Evolutionary conservation across 2,329 filamentous ascomycete species (phyloP), one percentile per base, ranked within the genome.

Genomic region (Pestalotiopsis sp.): DNA sequence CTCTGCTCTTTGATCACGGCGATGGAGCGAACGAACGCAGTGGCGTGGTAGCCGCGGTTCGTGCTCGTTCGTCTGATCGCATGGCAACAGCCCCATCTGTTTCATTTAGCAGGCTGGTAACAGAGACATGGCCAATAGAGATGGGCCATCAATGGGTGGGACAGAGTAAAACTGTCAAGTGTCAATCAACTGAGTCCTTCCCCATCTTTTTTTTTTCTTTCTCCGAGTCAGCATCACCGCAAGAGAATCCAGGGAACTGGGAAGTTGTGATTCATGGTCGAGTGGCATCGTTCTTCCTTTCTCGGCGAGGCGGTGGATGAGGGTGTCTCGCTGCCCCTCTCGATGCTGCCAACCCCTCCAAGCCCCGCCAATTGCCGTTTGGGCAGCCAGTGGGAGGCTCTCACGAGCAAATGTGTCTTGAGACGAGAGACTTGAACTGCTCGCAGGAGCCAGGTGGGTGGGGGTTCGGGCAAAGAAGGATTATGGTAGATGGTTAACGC

Each of bases 391-490:
- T 36, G 31, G 9, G 31, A 36, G 31, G 13, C 64, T 56, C 49
- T n/a, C 36, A 49, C 61, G 41, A 17, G 20, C n/a, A 38, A 23
- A 56, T 41, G 45, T 17, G 62, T 31, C 11, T n/a, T 41, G 52
- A 66, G 17, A 20, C 14, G 36, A n/a, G 41, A 66, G 64, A 57
- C 57, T 36, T 36, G 31, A 36, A 36, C 31, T 36, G 36, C 23
- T 17, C 11, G 20, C 14, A 36, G 66, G 57, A 63, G 66, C 45
- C 61, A 67, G 66, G 61, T 45, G 45, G 41, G 66, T 61, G 64
- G 66, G 58, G 57, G 36, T 23, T 36, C 41, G 66, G 45, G 45
- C 45, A 52, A 57, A 49, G 39, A 58, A 62, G 45, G n/a, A 67
- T 67, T 58, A 31, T 39, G 27, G 27, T 17, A 39, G 49, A 58